Evolutionary conservation across 495 filamentous ascomycete genomes (phyloP), one percentile per base, ranked within the genome.

Genomic region (Penicillium daleae): DNA sequence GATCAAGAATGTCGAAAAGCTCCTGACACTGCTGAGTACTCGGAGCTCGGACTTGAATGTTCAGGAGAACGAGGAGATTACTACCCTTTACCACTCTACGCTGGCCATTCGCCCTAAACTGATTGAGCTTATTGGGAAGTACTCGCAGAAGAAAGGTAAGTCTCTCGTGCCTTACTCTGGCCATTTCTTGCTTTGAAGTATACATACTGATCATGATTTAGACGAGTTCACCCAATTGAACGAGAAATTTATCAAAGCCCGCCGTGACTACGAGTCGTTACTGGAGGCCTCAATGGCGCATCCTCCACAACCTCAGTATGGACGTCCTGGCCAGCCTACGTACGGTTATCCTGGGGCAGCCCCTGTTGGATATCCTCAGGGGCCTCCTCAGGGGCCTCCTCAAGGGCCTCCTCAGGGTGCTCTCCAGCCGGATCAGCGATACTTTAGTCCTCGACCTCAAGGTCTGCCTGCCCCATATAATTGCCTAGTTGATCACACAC

Each of bases 171-270:
- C 1, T 54, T 39, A 15, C 40, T 40, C 10, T 21, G 50, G 12
- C 10, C 8, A n/a, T 6, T n/a, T n/a, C 55, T 24, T 32, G 52
- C 32, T 35, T 17, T 32, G 49, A 57, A 12, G 15, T 4, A 58
- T 60, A 44, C 69, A 57, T 58, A 42, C 71, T 76, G 19, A 79
- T 42, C 32, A 19, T 12, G 32, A 17, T 56, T 9, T 64, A 97
- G 93, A 99, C 77, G 95, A 99, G 71, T 97, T 99, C 71, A 97
- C 94, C 3, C 92, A 97, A 69, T 84, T 99, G 44, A 99, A 99
- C 72, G 95, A 99, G 68, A 98, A 98, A 74, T 99, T 99, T 75
- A 98, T 99, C 82, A 99, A 99, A 77, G 95, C 95, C 12, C 87
- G 95, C 60, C 86, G 94, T 66, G 95, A 98, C 72, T 99, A 98